Evolutionary conservation across 2,329 filamentous ascomycete genomes (phyloP), one percentile per base, ranked within the genome.

Genomic region (Stagonosporopsis rhizophila): DNA sequence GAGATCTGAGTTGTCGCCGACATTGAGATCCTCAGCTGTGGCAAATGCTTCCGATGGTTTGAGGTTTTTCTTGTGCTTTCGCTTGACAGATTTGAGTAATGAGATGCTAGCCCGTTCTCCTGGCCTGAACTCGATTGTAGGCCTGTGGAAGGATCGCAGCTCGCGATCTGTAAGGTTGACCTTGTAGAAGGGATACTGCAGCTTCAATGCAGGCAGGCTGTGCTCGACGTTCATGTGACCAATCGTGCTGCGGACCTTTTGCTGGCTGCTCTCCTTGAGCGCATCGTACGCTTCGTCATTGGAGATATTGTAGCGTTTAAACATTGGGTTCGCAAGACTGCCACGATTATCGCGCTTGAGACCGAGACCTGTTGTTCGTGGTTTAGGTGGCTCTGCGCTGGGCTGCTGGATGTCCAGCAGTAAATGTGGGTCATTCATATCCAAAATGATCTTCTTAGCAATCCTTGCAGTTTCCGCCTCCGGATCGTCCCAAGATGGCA

Each of bases 271-370:
- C 76, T 96, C 92, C 77, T 98, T 98, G 40, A 99, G 85, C 58
- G 92, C 87, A 71, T 98, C 93, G 74, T 99, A 99, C 1, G 93
- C 93, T 56, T 95, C 90, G 70, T 99, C 95, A 61, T 98, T 98
- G 27, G 93, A 96, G 56, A 96, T 90, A 72, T 98, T 98, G 82
- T 96, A 99, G 38, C 94, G 88, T 64, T 89, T 86, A 34, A 86
- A 86, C 32, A 96, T 83, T 52, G 91, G 87, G 51, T 89, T 89
- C 3, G 88, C 87, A 38, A 92, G 79, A 46, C 87, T 89, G 15
- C 87, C 86, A 53, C 86, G 89, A 7, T 85, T 86, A 80, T 87
- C 87, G 60, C 84, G 87, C 76, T 85, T 89, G 61, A 85, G 82
- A 60, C 87, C 87, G 47, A 81, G 78, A 45, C 76, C 76, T 27